A percentile compares a stretch with the other conserved stretches of the same genome.
phyloP scores from a whole-genome alignment of 1,284 basidiomycete species.

The Cryptococcus hybrid region DNA sequence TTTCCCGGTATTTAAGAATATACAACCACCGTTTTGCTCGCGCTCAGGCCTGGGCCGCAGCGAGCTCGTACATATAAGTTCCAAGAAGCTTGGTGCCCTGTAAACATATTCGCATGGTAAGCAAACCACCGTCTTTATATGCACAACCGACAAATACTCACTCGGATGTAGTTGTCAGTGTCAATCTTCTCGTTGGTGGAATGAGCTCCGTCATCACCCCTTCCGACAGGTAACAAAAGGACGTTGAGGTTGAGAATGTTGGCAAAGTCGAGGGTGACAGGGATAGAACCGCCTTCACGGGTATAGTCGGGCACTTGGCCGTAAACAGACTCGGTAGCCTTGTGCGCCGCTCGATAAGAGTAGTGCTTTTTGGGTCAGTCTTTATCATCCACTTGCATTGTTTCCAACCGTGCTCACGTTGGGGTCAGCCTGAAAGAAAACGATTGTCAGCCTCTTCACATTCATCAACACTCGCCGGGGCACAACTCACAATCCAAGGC shows the following conservation, averaged over 20 bases:
- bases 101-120: background rate
- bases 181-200: slow-evolving; percentile 94
- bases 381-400: too few species aligned
- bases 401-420: slow-evolving; percentile 19
- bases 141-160: slow-evolving; percentile 13
- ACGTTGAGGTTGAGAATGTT: slow-evolving; percentile 73
- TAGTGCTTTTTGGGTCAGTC: slow-evolving; percentile 60
- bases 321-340: slow-evolving; percentile 71
- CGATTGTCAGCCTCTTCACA: background rate
- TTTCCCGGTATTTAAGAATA: background rate
- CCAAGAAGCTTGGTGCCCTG: slow-evolving; percentile 69
- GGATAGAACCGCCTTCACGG: slow-evolving; percentile 91
- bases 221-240: slow-evolving; percentile 84
- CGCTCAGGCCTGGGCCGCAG: slow-evolving; percentile 34
- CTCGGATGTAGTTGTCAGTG: slow-evolving; percentile 86
- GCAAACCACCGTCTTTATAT: background rate
- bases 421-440: slow-evolving; percentile 28
- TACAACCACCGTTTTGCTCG: background rate
- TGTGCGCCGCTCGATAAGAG: slow-evolving; percentile 90
- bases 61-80: slow-evolving; percentile 78
- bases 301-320: slow-evolving; percentile 81
- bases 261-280: slow-evolving; percentile 93
- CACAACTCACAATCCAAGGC: slow-evolving; percentile 67
- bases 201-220: slow-evolving; percentile 87
- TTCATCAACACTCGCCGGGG: background rate